Conservation (phyloP, 352 stramenopile genomes). For the Phytophthora cryptogea region DNA sequence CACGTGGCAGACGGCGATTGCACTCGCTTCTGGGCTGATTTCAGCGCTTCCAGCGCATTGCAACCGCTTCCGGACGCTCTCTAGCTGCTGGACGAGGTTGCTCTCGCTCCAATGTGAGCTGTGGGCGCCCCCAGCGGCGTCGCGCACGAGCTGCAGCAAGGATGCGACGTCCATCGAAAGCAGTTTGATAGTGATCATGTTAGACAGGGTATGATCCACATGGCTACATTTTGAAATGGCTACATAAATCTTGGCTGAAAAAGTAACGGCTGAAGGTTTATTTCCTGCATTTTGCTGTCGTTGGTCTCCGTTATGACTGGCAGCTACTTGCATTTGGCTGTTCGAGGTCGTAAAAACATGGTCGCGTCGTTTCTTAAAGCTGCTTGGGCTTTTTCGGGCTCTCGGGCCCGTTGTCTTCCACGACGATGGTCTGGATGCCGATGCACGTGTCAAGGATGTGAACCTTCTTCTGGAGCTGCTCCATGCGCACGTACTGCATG, state of each 20-base stretch:
- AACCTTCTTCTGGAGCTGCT: slow-evolving; percentile 71
- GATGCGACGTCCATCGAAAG: slow-evolving; percentile 21
- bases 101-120: slow-evolving; percentile 19
- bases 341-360: slow-evolving; percentile 14
- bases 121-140: slow-evolving; percentile 12
- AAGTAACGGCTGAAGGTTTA: background rate
- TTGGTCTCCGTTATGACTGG: background rate
- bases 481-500: slow-evolving; percentile 86
- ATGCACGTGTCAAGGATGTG: slow-evolving; percentile 54
- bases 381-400: slow-evolving; percentile 41
- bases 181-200: background rate
- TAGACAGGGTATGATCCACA: background rate
- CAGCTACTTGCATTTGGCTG: slow-evolving; percentile 13
- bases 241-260: background rate
- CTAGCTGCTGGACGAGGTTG: slow-evolving; percentile 16
- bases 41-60: slow-evolving; percentile 3
- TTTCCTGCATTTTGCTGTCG: background rate
- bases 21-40: slow-evolving; percentile 7
- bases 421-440: slow-evolving; percentile 71
- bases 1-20: slow-evolving; percentile 28
- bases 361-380: slow-evolving; percentile 25
- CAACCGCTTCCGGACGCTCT: slow-evolving; percentile 22
- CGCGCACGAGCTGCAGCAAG: slow-evolving; percentile 24
- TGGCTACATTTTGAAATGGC: slow-evolving; percentile 1
- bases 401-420: slow-evolving; percentile 32